Percentiles rank a stretch among this genome's conserved stretches.
Evolutionary conservation across 192 early-diverging fungal genomes (phyloP).

Genomic region (Umbelopsis isabellina): DNA sequence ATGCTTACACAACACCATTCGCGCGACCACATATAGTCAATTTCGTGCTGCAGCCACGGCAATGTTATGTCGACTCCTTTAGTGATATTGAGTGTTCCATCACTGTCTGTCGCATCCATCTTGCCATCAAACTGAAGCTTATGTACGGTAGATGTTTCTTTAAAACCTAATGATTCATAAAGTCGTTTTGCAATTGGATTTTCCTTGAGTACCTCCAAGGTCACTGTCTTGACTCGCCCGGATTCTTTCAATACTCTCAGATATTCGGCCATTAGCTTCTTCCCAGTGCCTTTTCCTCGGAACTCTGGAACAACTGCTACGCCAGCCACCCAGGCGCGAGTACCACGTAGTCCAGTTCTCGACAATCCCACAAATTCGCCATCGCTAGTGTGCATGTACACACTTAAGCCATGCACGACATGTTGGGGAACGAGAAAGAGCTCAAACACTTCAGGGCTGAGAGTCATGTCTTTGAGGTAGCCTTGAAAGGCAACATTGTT

Average conservation of each 20-base stretch:
- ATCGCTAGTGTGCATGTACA: conserved; percentile 13
- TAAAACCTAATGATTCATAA: conserved; percentile 3
- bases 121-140: not conserved
- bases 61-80: not conserved
- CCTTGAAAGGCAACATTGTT: conserved; percentile 5
- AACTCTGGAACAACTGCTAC: conserved; percentile 13
- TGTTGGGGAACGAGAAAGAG: conserved; percentile 4
- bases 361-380: conserved; percentile 6
- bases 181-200: conserved; percentile 2
- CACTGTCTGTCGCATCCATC: not conserved
- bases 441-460: not conserved
- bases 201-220: not conserved
- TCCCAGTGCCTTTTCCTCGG: conserved; percentile 11
- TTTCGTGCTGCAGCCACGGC: not conserved
- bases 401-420: not conserved
- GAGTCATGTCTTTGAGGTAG: not conserved
- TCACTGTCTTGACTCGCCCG: not conserved
- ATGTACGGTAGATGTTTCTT: not conserved
- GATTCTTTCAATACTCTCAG: not conserved
- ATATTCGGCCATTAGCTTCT: conserved; percentile 12
- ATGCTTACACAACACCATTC: conserved; percentile 13
- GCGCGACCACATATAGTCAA: not conserved
- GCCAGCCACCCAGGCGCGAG: conserved; percentile 16
- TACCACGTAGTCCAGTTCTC: conserved; percentile 1
- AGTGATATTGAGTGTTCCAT: not conserved